Percentiles rank a stretch among this genome's conserved stretches.
These are phyloP conservation scores for Extremus antarcticus DNA, from an alignment of 495 filamentous ascomycete species.

Conservation along the genomic window DNA sequence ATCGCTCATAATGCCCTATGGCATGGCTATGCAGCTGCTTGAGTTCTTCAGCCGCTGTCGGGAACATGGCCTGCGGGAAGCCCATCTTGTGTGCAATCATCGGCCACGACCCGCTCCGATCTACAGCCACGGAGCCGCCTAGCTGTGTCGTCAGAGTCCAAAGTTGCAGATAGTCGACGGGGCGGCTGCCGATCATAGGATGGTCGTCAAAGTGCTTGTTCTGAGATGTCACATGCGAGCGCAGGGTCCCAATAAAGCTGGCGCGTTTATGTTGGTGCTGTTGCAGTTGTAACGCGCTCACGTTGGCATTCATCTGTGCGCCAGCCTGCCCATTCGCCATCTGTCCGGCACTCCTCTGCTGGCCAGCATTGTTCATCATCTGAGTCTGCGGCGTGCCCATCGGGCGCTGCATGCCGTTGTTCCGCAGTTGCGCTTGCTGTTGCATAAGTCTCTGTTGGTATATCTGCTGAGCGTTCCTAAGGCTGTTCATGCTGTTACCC, in stretches of 20 bases:
- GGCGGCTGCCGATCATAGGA: slow-evolving; percentile 58
- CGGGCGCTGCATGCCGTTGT: slow-evolving; percentile 27
- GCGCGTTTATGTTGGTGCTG: slow-evolving; percentile 41
- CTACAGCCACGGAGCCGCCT: slow-evolving; percentile 68
- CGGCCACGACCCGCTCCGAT: slow-evolving; percentile 56
- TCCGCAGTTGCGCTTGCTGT: slow-evolving; percentile 46
- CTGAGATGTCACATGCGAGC: slow-evolving; percentile 58
- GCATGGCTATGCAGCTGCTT: slow-evolving; percentile 57
- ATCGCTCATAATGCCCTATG: slow-evolving; percentile 13
- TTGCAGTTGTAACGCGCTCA: slow-evolving; percentile 12
- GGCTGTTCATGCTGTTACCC: slow-evolving; percentile 31
- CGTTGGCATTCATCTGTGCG: background rate
- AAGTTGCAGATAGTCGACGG: slow-evolving; percentile 59
- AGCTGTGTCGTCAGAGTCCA: slow-evolving; percentile 65
- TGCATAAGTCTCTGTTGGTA: slow-evolving; percentile 42
- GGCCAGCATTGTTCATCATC: slow-evolving; percentile 30
- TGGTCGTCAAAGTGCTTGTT: slow-evolving; percentile 57
- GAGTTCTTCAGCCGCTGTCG: slow-evolving; percentile 55
- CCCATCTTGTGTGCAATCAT: slow-evolving; percentile 56
- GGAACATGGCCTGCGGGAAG: slow-evolving; percentile 54
- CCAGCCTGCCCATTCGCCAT: slow-evolving; percentile 29
- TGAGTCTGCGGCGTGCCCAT: slow-evolving; percentile 33
- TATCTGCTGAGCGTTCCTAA: slow-evolving; percentile 20
- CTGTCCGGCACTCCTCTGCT: slow-evolving; percentile 31
- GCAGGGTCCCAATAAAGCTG: slow-evolving; percentile 64